Percentiles rank a stretch among this genome's conserved stretches.
Conservation (phyloP, 2,329 filamentous ascomycete species). For the Hortaea sp. region DNA sequence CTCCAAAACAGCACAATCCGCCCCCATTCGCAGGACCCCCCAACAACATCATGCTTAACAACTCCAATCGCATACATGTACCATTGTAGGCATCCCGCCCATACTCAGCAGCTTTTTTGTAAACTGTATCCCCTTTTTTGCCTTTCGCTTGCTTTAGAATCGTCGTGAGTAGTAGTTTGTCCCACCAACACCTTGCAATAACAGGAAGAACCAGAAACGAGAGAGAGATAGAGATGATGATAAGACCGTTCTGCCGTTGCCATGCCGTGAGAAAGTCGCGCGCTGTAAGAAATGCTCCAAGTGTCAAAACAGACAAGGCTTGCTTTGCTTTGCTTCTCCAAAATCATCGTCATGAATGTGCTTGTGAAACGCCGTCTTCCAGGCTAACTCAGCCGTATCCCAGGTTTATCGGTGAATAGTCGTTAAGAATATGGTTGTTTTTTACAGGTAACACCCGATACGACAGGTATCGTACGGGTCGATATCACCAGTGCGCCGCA, state of each 20-base stretch:
- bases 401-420: neutral
- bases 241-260: neutral
- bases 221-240: neutral
- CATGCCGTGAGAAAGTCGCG: neutral
- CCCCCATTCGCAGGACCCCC: neutral
- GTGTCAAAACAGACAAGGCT: neutral
- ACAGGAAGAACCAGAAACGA: neutral
- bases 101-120: neutral
- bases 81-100: neutral
- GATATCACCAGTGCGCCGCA: slow-evolving; percentile 2
- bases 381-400: neutral
- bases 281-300: neutral
- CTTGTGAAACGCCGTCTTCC: slow-evolving; percentile 6
- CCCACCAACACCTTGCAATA: slow-evolving; percentile 1
- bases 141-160: neutral
- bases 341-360: neutral
- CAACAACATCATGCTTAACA: neutral
- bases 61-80: slow-evolving; percentile 1
- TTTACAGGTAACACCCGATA: slow-evolving; percentile 1
- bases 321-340: neutral
- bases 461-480: neutral
- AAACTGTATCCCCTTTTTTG: slow-evolving; percentile 1
- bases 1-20: neutral
- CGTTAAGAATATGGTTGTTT: neutral
- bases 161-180: neutral